Conservation (phyloP, 139 green algal genomes). For the Chloropicon primus region DNA sequence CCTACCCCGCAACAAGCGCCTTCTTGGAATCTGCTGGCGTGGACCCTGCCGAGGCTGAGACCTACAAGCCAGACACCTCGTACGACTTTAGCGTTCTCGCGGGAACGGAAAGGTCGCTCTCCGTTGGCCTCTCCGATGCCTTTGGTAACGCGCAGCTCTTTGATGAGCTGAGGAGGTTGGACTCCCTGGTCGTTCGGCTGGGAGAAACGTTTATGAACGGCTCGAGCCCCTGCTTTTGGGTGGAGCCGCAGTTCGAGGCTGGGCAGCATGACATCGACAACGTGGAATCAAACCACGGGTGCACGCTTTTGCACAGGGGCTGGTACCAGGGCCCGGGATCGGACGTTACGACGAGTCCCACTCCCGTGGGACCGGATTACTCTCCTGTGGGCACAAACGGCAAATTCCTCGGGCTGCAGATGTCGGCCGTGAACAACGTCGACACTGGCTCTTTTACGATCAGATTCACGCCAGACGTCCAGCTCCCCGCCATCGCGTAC, state of each 20-base stretch:
- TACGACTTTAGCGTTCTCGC: constrained; percentile 4
- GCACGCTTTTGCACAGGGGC: constrained; percentile 1
- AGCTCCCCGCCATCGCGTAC: neutral
- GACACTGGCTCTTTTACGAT: neutral
- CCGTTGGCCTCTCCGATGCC: neutral
- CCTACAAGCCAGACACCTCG: neutral
- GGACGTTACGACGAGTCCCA: neutral
- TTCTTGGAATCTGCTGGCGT: neutral
- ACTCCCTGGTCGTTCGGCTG: neutral
- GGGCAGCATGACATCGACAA: neutral
- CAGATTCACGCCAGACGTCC: neutral
- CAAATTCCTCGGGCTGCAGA: neutral
- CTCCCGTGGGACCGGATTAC: neutral
- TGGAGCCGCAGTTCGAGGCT: neutral
- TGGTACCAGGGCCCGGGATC: neutral
- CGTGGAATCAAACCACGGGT: neutral
- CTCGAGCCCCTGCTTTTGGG: neutral
- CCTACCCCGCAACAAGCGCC: neutral
- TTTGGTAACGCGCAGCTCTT: constrained; percentile 4
- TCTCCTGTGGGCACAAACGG: neutral
- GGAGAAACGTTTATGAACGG: neutral
- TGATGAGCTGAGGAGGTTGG: neutral
- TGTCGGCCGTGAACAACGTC: neutral
- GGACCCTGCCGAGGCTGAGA: neutral
- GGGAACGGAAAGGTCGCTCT: neutral